Percentiles rank a stretch among this genome's conserved stretches.
Evolutionary conservation across 139 green algal genomes (phyloP).

Genomic region (Chlorella sp.): DNA sequence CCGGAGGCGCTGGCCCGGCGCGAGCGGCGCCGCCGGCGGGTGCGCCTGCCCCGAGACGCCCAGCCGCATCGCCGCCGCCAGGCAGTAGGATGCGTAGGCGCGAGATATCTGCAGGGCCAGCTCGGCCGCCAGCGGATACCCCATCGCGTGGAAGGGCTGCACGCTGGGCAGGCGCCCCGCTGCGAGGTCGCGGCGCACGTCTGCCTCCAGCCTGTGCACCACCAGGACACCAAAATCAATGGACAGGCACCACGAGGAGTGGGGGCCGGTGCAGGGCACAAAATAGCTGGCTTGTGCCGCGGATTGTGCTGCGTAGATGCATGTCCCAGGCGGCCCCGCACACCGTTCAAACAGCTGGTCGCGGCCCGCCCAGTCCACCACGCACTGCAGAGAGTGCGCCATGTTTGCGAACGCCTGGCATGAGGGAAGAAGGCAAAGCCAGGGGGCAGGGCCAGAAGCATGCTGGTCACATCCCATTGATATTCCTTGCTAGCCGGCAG

Average conservation of each 20-base stretch:
- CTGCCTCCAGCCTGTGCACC: constrained; percentile 40
- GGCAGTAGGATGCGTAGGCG: constrained; percentile 67
- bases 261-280: no score
- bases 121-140: constrained; percentile 79
- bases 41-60: constrained; percentile 53
- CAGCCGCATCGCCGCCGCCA: constrained; percentile 45
- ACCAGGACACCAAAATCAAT: no score
- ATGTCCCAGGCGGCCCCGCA: no score
- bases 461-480: no score
- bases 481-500: no score
- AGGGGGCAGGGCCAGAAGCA: no score
- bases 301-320: no score
- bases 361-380: constrained; percentile 87
- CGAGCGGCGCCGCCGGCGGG: constrained; percentile 49
- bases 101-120: constrained; percentile 65
- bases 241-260: no score
- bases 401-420: constrained; percentile 77
- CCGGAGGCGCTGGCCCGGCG: constrained; percentile 52
- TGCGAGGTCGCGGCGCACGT: constrained; percentile 67
- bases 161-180: constrained; percentile 66
- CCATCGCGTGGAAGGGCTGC: constrained; percentile 95
- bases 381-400: constrained; percentile 83
- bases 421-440: no score
- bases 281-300: no score
- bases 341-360: constrained; percentile 57